A percentile compares a stretch with the other conserved stretches of the same genome.
Evolutionary conservation across 768 basidiomycete species (phyloP).

Genomic region (Mycena galopus): DNA sequence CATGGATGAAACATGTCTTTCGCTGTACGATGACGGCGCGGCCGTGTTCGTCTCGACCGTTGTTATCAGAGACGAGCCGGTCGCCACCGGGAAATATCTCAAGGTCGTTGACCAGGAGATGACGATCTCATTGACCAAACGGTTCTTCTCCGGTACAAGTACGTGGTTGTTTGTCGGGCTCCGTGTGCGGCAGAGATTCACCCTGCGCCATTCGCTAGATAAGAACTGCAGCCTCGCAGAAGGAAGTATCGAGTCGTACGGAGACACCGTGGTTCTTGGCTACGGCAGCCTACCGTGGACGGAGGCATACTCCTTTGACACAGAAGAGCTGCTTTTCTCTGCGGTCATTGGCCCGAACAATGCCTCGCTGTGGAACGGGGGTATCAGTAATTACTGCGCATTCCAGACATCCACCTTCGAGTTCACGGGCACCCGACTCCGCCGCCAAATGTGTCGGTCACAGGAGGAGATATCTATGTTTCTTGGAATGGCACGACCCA

Average conservation of each 20-base stretch:
- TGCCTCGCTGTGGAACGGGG: conserved; percentile 19
- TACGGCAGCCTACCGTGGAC: conserved; percentile 25
- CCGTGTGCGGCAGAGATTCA: background rate
- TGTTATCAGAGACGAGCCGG: conserved; percentile 15
- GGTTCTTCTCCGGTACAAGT: conserved; percentile 23
- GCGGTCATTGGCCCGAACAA: conserved; percentile 32
- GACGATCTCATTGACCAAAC: conserved; percentile 23
- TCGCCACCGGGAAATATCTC: conserved; percentile 28
- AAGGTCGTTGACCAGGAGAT: conserved; percentile 22
- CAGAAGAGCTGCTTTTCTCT: conserved; percentile 18
- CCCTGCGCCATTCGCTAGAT: background rate
- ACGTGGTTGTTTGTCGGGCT: background rate
- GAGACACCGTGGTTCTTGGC: conserved; percentile 20
- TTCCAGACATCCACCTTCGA: conserved; percentile 27
- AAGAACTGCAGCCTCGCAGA: conserved; percentile 12
- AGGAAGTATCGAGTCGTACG: conserved; percentile 25
- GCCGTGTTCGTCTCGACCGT: background rate
- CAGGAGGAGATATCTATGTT: conserved; percentile 24
- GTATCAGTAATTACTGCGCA: conserved; percentile 19
- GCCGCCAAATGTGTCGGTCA: conserved; percentile 23
- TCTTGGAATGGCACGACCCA: conserved; percentile 40
- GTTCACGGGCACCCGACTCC: conserved; percentile 32
- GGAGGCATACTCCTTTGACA: background rate
- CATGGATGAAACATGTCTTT: conserved; percentile 18
- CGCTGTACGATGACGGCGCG: conserved; percentile 31